Base-by-base conservation (phyloP, 768 basidiomycete genomes). In the Mycena latifolia region DNA sequence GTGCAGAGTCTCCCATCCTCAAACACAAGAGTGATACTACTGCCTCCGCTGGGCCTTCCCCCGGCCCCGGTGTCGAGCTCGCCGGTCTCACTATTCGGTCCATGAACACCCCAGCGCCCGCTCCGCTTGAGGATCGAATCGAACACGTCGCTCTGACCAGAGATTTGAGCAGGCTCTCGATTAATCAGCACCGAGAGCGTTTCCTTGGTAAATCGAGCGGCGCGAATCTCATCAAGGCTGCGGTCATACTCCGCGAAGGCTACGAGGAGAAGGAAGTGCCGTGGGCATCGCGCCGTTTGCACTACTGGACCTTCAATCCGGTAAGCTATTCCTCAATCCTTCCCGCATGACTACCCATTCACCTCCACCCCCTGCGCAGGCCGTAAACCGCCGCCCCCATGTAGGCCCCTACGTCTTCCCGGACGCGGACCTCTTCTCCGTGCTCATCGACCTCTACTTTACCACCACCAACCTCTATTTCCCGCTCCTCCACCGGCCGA, bases 401-500 rank as follows among this genome's bases (percentile, higher is more conserved):
- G n/a, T n/a, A n/a, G n/a, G n/a, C 14, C 20, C 51, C 55, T 85
- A 82, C 69, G 64, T 33, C 0, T 89, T 88, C 69, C 89, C 89
- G 0, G 80, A 83, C 1, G 62, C 76, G 1, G 88, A 88, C 51
- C 83, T 95, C 45, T 78, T 86, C 11, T 45, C 65, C 7, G 45
- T 67, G 0, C 82, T 96, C 47, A 77, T 93, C 41, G 82, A 90
- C 46, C 77, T 87, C 25, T 95, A 90, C 70, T 96, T 96, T 73
- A 61, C 63, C 0, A 62, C 84, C 45, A 56, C 82, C 60, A 91
- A 94, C 71, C 66, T 82, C n/a, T 79, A 84, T 58, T 72, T 85
- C 0, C 93, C 93, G 0, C 79, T 95, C 6, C 80, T 96, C 4
- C 93, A 95, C 69, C 84, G 88, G 3, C 88, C 88, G 0, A 85